Conservation (phyloP, 805 yeast species). For the Candida insectorum region DNA sequence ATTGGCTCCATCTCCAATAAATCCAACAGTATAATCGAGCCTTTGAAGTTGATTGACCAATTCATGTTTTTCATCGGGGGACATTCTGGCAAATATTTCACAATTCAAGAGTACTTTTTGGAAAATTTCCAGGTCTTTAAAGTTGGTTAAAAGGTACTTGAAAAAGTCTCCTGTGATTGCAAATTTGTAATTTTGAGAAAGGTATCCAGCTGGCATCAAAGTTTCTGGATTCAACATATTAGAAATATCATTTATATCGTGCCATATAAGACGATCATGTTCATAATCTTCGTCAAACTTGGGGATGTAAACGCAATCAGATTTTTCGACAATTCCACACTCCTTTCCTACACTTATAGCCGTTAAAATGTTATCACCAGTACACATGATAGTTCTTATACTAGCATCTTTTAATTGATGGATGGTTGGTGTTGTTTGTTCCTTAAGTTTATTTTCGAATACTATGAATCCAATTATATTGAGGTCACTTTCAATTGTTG, state of each 20-base stretch:
- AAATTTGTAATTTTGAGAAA: constrained; percentile 48
- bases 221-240: constrained; percentile 62
- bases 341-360: constrained; percentile 92
- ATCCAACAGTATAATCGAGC: constrained; percentile 89
- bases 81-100: constrained; percentile 91
- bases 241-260: constrained; percentile 59
- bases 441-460: constrained; percentile 87
- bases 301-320: constrained; percentile 51
- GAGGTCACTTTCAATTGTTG: constrained; percentile 63
- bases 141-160: constrained; percentile 63
- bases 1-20: constrained; percentile 99
- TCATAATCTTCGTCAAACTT: constrained; percentile 39
- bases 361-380: constrained; percentile 94
- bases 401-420: constrained; percentile 59
- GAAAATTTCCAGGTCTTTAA: constrained; percentile 37
- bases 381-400: constrained; percentile 89
- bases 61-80: constrained; percentile 98
- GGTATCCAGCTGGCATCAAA: constrained; percentile 44
- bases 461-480: constrained; percentile 83
- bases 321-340: constrained; percentile 59
- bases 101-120: constrained; percentile 66
- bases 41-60: constrained; percentile 81
- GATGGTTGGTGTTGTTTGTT: constrained; percentile 61
- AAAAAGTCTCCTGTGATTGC: constrained; percentile 95
- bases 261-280: constrained; percentile 55